Evolutionary conservation across 2,329 filamentous ascomycete species (phyloP), one percentile per base, ranked within the genome.

Genomic region (Fusarium avenaceum): DNA sequence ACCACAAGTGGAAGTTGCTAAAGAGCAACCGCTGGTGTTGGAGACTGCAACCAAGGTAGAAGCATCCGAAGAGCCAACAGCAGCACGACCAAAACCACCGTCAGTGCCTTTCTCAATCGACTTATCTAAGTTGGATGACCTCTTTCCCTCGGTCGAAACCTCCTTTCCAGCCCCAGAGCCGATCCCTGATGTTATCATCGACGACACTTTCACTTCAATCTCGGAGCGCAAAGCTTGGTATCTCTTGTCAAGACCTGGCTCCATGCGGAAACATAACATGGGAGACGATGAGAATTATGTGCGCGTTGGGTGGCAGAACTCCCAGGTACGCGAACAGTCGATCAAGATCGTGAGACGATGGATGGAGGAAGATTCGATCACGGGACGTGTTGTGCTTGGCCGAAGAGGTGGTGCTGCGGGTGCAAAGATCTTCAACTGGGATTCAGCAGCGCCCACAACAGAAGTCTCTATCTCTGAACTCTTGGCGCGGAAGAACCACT

Each of bases 221-320:
- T 84, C 85, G 4, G 84, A 90, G 75, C 86, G 89, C 48, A 89
- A 87, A 71, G 82, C 83, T 9, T 91, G 89, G 89, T 90, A 90
- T 67, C 86, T 87, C 20, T 77, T 90, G 19, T 89, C 89, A 9
- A 84, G 89, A 7, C 83, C 82, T 56, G 89, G 87, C 4, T 87
- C 88, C 1, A 82, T 84, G 69, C 81, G 87, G 7, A 85, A 85
- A 60, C 83, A 90, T 68, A 81, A 88, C 55, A 76, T 78, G 4
- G 87, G 85, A 42, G 84, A 88, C 45, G 86, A 88, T 49, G 86
- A 89, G 10, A 85, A 84, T 65, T 91, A 90, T 73, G 80, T 85
- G 19, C 83, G 85, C 10, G 81, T 89, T n/a, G 79, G 80, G 4
- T 91, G 89, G 89, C 66, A 73, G 6, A 77, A 80, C n/a, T 90